Evolutionary conservation across 1,284 basidiomycete species (phyloP).

Genomic region (Ceratobasidium sp.): DNA sequence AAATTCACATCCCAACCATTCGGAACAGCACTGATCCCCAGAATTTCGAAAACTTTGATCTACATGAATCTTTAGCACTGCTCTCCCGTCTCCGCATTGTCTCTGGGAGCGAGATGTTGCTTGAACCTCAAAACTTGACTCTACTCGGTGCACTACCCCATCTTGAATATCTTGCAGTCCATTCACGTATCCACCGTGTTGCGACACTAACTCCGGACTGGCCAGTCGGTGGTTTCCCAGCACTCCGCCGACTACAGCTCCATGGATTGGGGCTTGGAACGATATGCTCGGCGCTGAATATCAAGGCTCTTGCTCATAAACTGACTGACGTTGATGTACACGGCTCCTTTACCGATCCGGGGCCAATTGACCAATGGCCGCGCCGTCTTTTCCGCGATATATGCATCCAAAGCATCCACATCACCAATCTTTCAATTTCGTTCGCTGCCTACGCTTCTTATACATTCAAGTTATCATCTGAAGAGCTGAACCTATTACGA

Average conservation of each 20-base stretch:
- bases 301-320: not conserved
- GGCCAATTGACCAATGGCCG: too few species aligned
- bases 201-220: not conserved
- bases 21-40: not conserved
- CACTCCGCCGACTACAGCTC: not conserved
- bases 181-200: not conserved
- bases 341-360: too few species aligned
- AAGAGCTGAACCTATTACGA: constrained; percentile 1
- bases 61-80: not conserved
- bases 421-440: not conserved
- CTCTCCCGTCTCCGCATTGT: constrained; percentile 2
- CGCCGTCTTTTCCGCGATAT: not conserved
- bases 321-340: not conserved
- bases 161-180: constrained; percentile 9
- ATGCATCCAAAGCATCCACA: not conserved
- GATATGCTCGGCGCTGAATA: not conserved
- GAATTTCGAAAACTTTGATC: not conserved
- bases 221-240: not conserved
- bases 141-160: constrained; percentile 10
- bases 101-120: not conserved
- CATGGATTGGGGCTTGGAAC: not conserved
- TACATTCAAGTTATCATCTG: not conserved
- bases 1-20: not conserved
- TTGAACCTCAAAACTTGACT: constrained; percentile 11
- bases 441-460: not conserved